Percentiles rank a stretch among this genome's conserved stretches.
Conservation (phyloP, 306 rosid genomes). For the Trichosanthes truncata region DNA sequence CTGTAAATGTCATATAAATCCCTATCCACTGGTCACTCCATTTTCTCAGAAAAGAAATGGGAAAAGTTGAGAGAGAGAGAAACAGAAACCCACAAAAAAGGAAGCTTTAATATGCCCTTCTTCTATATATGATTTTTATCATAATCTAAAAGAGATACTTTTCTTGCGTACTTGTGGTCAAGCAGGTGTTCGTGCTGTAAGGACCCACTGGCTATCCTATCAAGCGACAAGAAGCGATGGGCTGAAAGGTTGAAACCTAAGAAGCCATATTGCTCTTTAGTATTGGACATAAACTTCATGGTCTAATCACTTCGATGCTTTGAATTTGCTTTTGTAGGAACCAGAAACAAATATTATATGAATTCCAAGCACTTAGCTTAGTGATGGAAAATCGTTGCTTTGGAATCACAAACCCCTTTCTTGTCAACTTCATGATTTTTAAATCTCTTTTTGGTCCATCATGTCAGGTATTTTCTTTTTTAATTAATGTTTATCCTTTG, state of each 20-base stretch:
- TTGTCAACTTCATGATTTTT: conserved; percentile 15
- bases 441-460: conserved; percentile 36
- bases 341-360: conserved; percentile 22
- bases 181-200: conserved; percentile 46
- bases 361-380: conserved; percentile 35
- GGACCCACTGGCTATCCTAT: conserved; percentile 44
- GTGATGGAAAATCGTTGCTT: conserved; percentile 40
- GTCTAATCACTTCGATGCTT: conserved; percentile 22
- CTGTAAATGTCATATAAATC: conserved; percentile 11
- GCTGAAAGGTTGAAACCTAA: conserved; percentile 70
- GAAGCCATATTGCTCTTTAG: conserved; percentile 30
- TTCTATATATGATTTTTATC: conserved; percentile 22
- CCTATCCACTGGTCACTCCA: conserved; percentile 11
- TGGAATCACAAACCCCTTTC: conserved; percentile 31
- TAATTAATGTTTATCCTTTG: conserved; percentile 53
- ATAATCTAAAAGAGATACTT: conserved; percentile 63
- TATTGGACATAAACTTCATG: conserved; percentile 60
- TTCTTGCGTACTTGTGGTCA: conserved; percentile 61
- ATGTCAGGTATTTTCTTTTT: conserved; percentile 39
- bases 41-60: neutral
- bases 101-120: conserved; percentile 9
- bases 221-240: conserved; percentile 79
- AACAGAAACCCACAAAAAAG: conserved; percentile 4
- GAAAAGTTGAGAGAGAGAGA: neutral
- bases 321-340: conserved; percentile 28